phyloP scores from a whole-genome alignment of 106 monocot genomes.

The Dioscorea alata region DNA sequence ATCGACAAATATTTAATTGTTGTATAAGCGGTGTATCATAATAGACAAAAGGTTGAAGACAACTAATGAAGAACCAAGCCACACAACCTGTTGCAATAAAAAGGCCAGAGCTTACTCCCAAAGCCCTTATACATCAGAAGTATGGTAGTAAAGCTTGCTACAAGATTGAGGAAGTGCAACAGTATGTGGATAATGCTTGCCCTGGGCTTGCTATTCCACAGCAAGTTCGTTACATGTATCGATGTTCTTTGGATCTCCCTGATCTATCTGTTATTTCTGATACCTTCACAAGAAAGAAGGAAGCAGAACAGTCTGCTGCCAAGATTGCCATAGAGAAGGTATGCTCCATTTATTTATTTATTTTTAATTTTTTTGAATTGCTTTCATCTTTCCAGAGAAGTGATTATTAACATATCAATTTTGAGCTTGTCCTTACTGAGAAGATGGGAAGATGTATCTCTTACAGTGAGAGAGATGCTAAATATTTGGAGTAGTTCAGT shows the following conservation, averaged over 20 bases:
- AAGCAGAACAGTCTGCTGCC: constrained; percentile 90
- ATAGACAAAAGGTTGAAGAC: no score
- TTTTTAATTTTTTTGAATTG: neutral
- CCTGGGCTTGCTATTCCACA: constrained; percentile 63
- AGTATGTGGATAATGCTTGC: constrained; percentile 46
- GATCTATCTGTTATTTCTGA: constrained; percentile 68
- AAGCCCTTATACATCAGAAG: constrained; percentile 82
- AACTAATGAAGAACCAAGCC: constrained; percentile 12
- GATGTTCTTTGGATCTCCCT: constrained; percentile 69
- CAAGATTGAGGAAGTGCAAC: constrained; percentile 60
- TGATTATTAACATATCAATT: neutral
- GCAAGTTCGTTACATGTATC: constrained; percentile 34
- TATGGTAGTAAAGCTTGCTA: constrained; percentile 66
- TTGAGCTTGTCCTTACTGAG: neutral
- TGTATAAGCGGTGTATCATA: no score
- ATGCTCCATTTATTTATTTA: neutral
- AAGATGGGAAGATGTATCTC: neutral
- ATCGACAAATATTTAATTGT: no score
- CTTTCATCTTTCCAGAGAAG: neutral
- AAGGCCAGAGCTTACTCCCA: constrained; percentile 49
- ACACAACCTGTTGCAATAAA: constrained; percentile 5
- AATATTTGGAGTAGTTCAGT: no score
- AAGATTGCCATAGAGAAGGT: constrained; percentile 91
- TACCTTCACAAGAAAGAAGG: constrained; percentile 74
- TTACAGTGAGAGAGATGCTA: neutral